Evolutionary conservation across 2,329 filamentous ascomycete species (phyloP), one percentile per base, ranked within the genome.

Genomic region (Diplodia sapinea): DNA sequence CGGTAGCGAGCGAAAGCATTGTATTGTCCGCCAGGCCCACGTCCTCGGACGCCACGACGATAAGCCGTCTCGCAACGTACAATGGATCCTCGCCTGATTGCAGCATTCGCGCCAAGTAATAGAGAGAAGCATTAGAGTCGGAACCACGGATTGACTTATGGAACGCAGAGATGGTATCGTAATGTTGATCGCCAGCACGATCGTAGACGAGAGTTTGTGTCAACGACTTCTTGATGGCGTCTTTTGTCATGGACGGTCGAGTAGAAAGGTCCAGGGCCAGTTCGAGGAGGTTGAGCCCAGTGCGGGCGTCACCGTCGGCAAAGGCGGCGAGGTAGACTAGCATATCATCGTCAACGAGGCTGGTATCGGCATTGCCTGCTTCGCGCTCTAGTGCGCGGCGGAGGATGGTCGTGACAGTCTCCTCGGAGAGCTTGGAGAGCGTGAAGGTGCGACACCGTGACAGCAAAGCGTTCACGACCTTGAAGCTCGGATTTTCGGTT

Each of bases 201-300:
- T 99, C 95, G 79, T 98, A 98, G 15, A 98, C 93, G 1, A 98
- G 84, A 0, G 94, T 98, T 76, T 94, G 94, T 2, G 94, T 98
- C 11, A 99, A 84, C 2, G 91, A 87, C 1, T 88, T 83, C 76
- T 97, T 97, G 76, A 99, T 88, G 68, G 88, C 87, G 6, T 90
- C 88, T 70, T 90, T 88, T 0, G 92, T 95, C 70, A 91, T 88
- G 11, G 83, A 82, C 0, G 86, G 83, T 7, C 86, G 85, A 38
- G 82, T 85, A 3, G 91, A 89, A 0, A 97, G 83, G 43, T 91
- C 92, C 73, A 98, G 87, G 17, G 94, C 92, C 0, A 98, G 86
- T 73, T 98, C 94, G 8, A 99, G 87, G 0, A 98, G 87, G 76
- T 98, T 98, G 51, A 99, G 86, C 0, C 93, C 94, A 0, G 93